Evolutionary conservation across 2,329 filamentous ascomycete genomes (phyloP), one percentile per base, ranked within the genome.

Genomic region (Neopestalotiopsis sp.): DNA sequence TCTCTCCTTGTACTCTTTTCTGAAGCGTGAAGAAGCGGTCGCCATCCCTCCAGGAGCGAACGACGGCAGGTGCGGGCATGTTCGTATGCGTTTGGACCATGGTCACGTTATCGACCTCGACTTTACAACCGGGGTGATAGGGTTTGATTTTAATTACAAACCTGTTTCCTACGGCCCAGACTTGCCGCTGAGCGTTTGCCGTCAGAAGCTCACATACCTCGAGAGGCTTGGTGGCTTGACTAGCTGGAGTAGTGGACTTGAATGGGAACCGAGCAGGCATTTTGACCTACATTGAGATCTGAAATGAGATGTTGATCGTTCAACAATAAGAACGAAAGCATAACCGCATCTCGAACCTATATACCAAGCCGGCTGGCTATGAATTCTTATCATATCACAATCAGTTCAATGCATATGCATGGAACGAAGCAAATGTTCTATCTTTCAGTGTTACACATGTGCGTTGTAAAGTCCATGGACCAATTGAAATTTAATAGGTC

Each of bases 241-340:
- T 49, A 5, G 4, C 13, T n/a, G 58, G 5, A 9, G 58, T 34
- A 10, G 49, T 24, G 14, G 58, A 9, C 24, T 1, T 69, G 61
- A 65, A 68, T n/a, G 58, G 70, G 62, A 71, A 70, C 28, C 67
- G 70, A 45, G 70, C 68, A 4, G 70, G 65, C 70, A 71, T 66
- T 28, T 65, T 32, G 28, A 42, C 28, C 4, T 1, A 24, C 0
- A 9, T 53, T n/a, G 17, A n/a, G n/a, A n/a, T 17, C 45, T 17
- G 14, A 6, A 49, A n/a, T 17, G 45, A n/a, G 34, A 38, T 38
- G 6, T 38, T 38, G 34, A 7, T 38, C 10, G 1, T 7, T 38
- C 6, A 38, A 38, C 10, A 10, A 38, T 7, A 38, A 10, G 34
- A 7, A 38, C 34, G 34, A 38, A 7, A 10, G 34, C 34, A 38